Base-by-base conservation (phyloP, 2,329 filamentous ascomycete species). In the Claviceps maximensis region DNA sequence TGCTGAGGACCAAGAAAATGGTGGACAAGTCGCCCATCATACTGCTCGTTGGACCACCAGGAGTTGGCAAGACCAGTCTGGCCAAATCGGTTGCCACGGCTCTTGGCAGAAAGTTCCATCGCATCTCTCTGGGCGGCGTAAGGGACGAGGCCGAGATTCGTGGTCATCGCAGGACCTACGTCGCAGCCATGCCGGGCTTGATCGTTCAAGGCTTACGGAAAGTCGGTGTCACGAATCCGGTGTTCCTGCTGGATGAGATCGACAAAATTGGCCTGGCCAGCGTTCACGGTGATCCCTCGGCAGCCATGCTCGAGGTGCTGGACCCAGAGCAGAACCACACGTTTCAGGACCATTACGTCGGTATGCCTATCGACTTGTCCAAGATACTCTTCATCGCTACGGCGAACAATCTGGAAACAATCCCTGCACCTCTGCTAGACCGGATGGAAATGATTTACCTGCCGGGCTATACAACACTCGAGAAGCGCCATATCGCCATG, bases 371-470 rank as follows among this genome's bases (percentile, higher is more conserved):
- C 59, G 93, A 98, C 65, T 77, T 98, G 21, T 95, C 89, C 71
- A 96, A 95, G 70, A 88, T 98, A 23, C 77, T 98, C 12, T 98
- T 98, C 71, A 95, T 98, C 62, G 93, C 93, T 7, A 98, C 93
- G 0, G 93, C 93, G 47, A 98, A 98, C 70, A 89, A 81, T 10
- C 77, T 97, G 25, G 91, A 97, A 63, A 96, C 90, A 0, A 98
- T 98, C 52, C 90, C 93, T 2, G 77, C 89, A n/a, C 90, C 93
- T 19, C 74, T 98, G 2, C 77, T 98, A 13, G 93, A 98, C 69
- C 86, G 93, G 55, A 96, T 98, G 91, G 93, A 98, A 71, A 95
- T 85, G 7, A 95, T 98, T 52, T 80, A 87, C 58, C 79, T 98
- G 23, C 88, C 89, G 1, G 93, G 93, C 59, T 98, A 98, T 73